Evolutionary conservation across 2,329 filamentous ascomycete species (phyloP).

Genomic region (Ophiocordyceps camponoti-floridani): DNA sequence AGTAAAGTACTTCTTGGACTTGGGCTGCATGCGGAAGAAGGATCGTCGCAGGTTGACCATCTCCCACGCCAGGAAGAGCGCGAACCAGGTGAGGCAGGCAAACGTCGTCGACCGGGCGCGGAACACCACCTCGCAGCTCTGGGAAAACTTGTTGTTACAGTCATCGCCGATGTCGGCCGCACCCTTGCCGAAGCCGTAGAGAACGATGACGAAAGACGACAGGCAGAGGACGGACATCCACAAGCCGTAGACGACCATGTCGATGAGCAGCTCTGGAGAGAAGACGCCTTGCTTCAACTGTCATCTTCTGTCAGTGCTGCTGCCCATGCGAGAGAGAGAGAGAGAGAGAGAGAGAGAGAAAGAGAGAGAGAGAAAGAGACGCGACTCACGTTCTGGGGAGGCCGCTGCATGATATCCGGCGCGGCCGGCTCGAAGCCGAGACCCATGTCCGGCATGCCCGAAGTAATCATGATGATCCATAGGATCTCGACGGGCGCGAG

Average conservation of each 20-base stretch:
- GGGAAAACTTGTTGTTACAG: conserved; percentile 39
- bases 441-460: conserved; percentile 57
- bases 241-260: conserved; percentile 48
- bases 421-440: conserved; percentile 53
- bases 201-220: conserved; percentile 30
- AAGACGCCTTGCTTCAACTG: conserved; percentile 37
- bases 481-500: conserved; percentile 57
- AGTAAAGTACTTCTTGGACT: conserved; percentile 39
- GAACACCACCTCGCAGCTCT: conserved; percentile 41
- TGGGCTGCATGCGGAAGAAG: conserved; percentile 56
- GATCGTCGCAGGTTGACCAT: conserved; percentile 52
- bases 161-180: conserved; percentile 31
- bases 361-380: too few species aligned
- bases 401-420: conserved; percentile 49
- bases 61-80: conserved; percentile 60
- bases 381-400: conserved; percentile 40
- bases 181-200: conserved; percentile 29
- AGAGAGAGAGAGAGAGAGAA: too few species aligned
- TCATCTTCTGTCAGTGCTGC: conserved; percentile 1
- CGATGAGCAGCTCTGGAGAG: conserved; percentile 43
- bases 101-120: conserved; percentile 56
- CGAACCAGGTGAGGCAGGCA: conserved; percentile 55
- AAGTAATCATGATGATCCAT: conserved; percentile 68
- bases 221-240: conserved; percentile 47
- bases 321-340: not conserved